These are phyloP conservation scores for Metarhizium robertsii DNA, from an alignment of 2,329 filamentous ascomycete species.

Conservation along the genomic window DNA sequence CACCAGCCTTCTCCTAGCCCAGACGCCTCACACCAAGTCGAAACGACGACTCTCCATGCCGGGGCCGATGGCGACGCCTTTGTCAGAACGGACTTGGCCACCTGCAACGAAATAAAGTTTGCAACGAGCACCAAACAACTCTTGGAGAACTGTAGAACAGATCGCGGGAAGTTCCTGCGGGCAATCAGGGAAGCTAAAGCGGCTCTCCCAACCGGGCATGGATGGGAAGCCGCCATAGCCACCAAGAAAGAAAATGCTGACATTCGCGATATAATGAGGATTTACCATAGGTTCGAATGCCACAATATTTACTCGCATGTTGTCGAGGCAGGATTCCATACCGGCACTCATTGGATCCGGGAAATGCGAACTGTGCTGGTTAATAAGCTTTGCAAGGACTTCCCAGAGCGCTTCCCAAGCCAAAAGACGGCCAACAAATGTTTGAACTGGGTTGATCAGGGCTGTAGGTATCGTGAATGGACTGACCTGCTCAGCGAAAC, in stretches of 20 bases:
- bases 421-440: background rate
- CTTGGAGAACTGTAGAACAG: background rate
- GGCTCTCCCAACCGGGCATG: background rate
- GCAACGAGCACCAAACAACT: background rate
- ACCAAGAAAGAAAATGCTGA: slow-evolving; percentile 4
- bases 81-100: background rate
- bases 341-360: slow-evolving; percentile 2
- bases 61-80: background rate
- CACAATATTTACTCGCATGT: slow-evolving; percentile 1
- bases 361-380: background rate
- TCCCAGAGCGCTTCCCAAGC: slow-evolving; percentile 1
- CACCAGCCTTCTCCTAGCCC: background rate
- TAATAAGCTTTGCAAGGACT: background rate
- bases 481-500: background rate
- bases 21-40: background rate
- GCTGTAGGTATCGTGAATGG: slow-evolving; percentile 2
- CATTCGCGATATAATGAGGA: slow-evolving; percentile 2
- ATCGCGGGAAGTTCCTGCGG: background rate
- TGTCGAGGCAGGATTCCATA: slow-evolving; percentile 3
- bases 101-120: background rate
- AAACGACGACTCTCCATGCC: background rate
- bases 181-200: slow-evolving; percentile 3
- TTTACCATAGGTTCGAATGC: slow-evolving; percentile 5
- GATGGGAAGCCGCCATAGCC: slow-evolving; percentile 2
- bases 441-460: slow-evolving; percentile 4